phyloP scores from a whole-genome alignment of 2,329 filamentous ascomycete species.

The Penicillium sp. region DNA sequence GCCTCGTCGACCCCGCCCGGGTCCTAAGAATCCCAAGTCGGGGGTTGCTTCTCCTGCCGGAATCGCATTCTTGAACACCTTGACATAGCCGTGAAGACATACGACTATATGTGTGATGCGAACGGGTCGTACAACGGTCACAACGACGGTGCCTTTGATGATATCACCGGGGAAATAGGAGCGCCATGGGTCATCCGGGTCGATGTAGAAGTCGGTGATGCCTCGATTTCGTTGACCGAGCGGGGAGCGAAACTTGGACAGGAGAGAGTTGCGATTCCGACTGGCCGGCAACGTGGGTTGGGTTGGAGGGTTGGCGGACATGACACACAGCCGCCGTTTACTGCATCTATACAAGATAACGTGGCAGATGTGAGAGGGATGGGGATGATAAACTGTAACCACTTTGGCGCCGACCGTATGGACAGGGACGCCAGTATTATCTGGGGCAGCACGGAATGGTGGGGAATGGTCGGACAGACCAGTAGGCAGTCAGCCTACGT shows the following conservation, averaged over 20 bases:
- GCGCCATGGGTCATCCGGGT: constrained; percentile 61
- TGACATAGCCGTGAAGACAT: constrained; percentile 62
- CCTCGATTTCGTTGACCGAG: constrained; percentile 54
- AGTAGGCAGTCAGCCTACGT: constrained; percentile 9
- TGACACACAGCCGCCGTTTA: constrained; percentile 35
- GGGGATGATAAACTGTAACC: constrained; percentile 11
- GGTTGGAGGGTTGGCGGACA: constrained; percentile 41
- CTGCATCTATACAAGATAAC: constrained; percentile 35
- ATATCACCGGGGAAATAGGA: constrained; percentile 62
- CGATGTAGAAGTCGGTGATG: constrained; percentile 60
- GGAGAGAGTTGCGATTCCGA: constrained; percentile 43
- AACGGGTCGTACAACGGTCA: constrained; percentile 60
- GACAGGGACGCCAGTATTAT: constrained; percentile 1
- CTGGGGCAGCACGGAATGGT: constrained; percentile 5
- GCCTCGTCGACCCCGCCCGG: constrained; percentile 53
- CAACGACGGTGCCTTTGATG: constrained; percentile 59
- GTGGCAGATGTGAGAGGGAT: constrained; percentile 9
- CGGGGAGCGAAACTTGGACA: constrained; percentile 57
- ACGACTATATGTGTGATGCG: constrained; percentile 64
- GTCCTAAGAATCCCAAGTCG: constrained; percentile 50
- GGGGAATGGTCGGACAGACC: constrained; percentile 5
- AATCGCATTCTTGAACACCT: constrained; percentile 63
- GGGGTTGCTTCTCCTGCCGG: constrained; percentile 54
- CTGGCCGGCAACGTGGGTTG: constrained; percentile 36
- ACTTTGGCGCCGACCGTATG: constrained; percentile 3